Base-by-base conservation (phyloP, 768 basidiomycete species). In the Pleurotus tuber-regium region DNA sequence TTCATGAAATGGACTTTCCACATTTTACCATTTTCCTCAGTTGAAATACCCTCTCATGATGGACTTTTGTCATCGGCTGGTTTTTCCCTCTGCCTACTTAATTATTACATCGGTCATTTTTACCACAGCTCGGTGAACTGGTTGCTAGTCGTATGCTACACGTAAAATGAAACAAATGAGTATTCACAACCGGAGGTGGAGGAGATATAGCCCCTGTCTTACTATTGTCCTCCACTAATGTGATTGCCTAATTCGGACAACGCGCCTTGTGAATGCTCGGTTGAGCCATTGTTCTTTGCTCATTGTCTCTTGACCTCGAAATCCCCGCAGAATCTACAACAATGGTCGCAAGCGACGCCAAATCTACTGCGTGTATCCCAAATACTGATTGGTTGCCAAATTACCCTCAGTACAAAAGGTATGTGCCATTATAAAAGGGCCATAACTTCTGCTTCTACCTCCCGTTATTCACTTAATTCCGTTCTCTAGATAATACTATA, bases 241-340 rank as follows among this genome's bases (percentile, higher is more conserved):
- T 48, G 46, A 21, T 19, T 23, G 12, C 19, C n/a, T 18, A 33
- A n/a, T 16, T 31, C 46, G 46, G 46, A 16, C 18, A 48, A 48
- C 46, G 46, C 35, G 31, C n/a, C n/a, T n/a, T n/a, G n/a, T n/a
- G n/a, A n/a, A n/a, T n/a, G 46, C 35, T 48, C 30, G 31, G 9
- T n/a, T 46, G 29, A 26, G 30, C 16, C 30, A 48, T 48, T 48
- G 46, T 48, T 48, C 46, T 48, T 30, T 35, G 46, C 31, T 48
- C 46, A 48, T 48, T 48, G 46, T 48, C 46, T 19, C 23, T 19
- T 29, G 16, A 16, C 43, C 43, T 46, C 26, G 43, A 26, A 16
- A 48, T 46, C 26, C n/a, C 46, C 29, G 46, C 46, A 31, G 21
- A 48, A 48, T 14, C 46, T n/a, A 48, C 46, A 26, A 48, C 46